Percentiles rank a stretch among this genome's conserved stretches.
phyloP scores from a whole-genome alignment of 495 filamentous ascomycete genomes.

The Annulohypoxylon moriforme region DNA sequence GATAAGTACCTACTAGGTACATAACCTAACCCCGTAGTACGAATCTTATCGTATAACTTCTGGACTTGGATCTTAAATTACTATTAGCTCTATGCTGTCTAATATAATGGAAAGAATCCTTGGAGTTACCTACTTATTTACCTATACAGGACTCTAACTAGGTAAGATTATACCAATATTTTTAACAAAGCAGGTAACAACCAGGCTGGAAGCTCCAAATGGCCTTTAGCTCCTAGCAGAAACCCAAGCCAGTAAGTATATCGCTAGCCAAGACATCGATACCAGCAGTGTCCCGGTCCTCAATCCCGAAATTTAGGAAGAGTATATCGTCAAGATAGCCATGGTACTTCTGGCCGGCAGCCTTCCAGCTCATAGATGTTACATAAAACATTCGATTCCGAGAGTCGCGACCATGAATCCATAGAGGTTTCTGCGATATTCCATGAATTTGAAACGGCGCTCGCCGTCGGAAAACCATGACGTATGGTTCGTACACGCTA shows the following conservation, averaged over 20 bases:
- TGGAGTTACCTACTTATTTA: too few species aligned
- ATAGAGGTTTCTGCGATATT: constrained; percentile 61
- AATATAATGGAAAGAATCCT: too few species aligned
- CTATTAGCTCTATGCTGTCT: too few species aligned
- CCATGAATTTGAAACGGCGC: constrained; percentile 62
- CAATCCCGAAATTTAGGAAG: constrained; percentile 62
- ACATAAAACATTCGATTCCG: constrained; percentile 61
- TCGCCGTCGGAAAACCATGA: constrained; percentile 57
- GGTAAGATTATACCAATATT: not conserved
- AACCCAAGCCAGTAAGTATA: constrained; percentile 54
- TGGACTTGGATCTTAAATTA: too few species aligned
- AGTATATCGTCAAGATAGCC: constrained; percentile 63
- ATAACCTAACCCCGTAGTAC: too few species aligned
- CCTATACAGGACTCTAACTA: too few species aligned
- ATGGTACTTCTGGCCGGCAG: constrained; percentile 56
- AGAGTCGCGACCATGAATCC: constrained; percentile 60
- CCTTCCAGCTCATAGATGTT: constrained; percentile 65
- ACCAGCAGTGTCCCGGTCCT: constrained; percentile 56
- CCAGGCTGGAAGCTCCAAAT: not conserved
- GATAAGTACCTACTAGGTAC: too few species aligned
- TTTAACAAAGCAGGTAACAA: not conserved
- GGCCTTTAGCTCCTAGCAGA: constrained; percentile 37
- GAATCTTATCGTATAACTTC: too few species aligned
- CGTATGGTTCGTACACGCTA: constrained; percentile 65
- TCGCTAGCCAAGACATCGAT: constrained; percentile 62